These are phyloP conservation scores for Dictyostelium capitatum DNA, from an alignment of 78 protist genomes.

Conservation along the genomic window DNA sequence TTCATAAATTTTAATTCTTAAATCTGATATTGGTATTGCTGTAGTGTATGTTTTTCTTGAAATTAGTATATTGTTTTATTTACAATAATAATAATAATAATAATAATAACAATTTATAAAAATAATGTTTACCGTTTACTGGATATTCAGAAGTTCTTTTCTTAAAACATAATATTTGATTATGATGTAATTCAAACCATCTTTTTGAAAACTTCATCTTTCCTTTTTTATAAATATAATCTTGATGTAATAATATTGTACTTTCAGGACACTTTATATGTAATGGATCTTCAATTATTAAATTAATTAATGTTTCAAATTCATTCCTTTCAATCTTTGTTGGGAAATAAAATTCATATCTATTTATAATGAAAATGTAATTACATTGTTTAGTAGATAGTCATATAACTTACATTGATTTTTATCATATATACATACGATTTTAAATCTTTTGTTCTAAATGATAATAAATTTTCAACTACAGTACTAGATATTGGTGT, in stretches of 20 bases:
- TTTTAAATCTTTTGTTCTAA: conserved; percentile 49
- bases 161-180: conserved; percentile 36
- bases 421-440: neutral
- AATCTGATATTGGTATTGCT: conserved; percentile 31
- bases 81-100: neutral
- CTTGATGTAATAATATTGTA: conserved; percentile 14
- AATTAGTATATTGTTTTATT: neutral
- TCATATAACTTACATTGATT: neutral
- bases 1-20: conserved; percentile 9
- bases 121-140: conserved; percentile 30
- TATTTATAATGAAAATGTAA: neutral
- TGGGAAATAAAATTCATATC: conserved; percentile 44
- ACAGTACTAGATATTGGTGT: neutral
- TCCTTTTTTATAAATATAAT: conserved; percentile 44
- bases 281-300: neutral
- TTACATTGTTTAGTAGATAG: too few species aligned
- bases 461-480: neutral
- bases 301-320: neutral
- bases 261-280: conserved; percentile 31
- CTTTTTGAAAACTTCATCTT: conserved; percentile 60
- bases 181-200: conserved; percentile 46
- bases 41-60: neutral
- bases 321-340: conserved; percentile 28
- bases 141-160: conserved; percentile 38
- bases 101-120: neutral